These are phyloP conservation scores for Fraxinus excelsior DNA, from an alignment of 257 asterid species.

Conservation along the genomic window DNA sequence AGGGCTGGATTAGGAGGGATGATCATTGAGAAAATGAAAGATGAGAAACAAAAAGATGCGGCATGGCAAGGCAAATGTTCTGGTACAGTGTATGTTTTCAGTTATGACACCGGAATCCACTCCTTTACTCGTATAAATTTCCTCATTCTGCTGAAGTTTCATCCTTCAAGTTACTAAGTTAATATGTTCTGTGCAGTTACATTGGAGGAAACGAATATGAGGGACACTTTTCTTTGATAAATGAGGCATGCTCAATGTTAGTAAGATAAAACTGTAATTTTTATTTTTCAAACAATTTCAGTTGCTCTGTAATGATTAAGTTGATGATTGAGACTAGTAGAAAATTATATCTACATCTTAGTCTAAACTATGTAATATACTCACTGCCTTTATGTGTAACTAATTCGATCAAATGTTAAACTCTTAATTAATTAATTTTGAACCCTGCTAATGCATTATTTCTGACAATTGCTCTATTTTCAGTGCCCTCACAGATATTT, in stretches of 20 bases:
- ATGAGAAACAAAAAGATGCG: conserved; percentile 79
- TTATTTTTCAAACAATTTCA: conserved; percentile 11
- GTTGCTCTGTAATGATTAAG: neutral
- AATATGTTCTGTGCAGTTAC: conserved; percentile 53
- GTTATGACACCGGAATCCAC: conserved; percentile 16
- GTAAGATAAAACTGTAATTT: conserved; percentile 35
- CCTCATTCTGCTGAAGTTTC: conserved; percentile 16
- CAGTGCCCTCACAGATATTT: neutral
- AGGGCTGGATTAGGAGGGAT: conserved; percentile 65
- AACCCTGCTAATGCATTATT: neutral
- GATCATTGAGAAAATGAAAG: conserved; percentile 71
- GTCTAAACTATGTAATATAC: neutral
- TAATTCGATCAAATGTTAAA: neutral
- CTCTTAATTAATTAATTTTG: neutral
- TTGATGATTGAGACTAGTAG: neutral
- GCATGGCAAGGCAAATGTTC: conserved; percentile 98
- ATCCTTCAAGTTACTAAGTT: conserved; percentile 26
- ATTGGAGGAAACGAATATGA: conserved; percentile 90
- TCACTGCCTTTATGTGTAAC: neutral
- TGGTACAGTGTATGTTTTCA: conserved; percentile 92
- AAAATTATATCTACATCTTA: neutral
- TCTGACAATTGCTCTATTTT: neutral
- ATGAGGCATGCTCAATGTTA: conserved; percentile 97
- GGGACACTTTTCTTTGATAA: conserved; percentile 91
- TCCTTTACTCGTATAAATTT: neutral